Evolutionary conservation across 164 flowering plant genomes (phyloP).

Genomic region (Aristolochia fimbriata): DNA sequence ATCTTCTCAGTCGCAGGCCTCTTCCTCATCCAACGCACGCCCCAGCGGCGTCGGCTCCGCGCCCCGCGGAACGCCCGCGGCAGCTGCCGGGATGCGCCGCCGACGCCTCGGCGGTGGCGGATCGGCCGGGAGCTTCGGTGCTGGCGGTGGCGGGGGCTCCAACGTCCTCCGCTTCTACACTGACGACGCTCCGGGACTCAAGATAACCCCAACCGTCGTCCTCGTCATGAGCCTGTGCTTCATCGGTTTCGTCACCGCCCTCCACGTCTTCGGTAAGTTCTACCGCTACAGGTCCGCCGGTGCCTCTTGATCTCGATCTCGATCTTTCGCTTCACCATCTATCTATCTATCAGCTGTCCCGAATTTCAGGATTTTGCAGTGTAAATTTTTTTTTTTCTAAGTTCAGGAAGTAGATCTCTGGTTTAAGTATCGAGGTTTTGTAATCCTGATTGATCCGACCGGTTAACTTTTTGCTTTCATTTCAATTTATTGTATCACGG

Average conservation of each 20-base stretch:
- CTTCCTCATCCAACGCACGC: conserved; percentile 39
- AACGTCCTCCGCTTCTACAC: conserved; percentile 87
- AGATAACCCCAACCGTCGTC: conserved; percentile 78
- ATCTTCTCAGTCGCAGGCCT: conserved; percentile 58
- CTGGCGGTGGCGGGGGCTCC: conserved; percentile 27
- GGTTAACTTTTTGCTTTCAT: no score
- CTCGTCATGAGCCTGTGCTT: conserved; percentile 90
- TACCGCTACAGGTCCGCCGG: conserved; percentile 51
- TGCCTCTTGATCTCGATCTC: conserved; percentile 19
- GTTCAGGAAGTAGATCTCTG: no score
- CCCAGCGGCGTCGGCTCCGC: conserved; percentile 40
- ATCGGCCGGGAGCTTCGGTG: conserved; percentile 13
- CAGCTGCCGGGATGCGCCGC: conserved; percentile 66
- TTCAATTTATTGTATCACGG: no score
- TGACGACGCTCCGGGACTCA: conserved; percentile 81
- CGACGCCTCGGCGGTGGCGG: conserved; percentile 20
- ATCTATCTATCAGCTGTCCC: background rate
- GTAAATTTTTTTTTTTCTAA: no score
- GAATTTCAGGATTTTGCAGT: no score
- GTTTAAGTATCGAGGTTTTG: no score
- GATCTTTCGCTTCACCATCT: background rate
- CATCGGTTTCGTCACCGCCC: conserved; percentile 88
- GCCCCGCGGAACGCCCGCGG: conserved; percentile 72
- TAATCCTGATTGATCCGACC: no score
- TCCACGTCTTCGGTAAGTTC: conserved; percentile 86